Base-by-base conservation (phyloP, 192 early-diverging fungal genomes). In the Hyaloraphidium curvatum region DNA sequence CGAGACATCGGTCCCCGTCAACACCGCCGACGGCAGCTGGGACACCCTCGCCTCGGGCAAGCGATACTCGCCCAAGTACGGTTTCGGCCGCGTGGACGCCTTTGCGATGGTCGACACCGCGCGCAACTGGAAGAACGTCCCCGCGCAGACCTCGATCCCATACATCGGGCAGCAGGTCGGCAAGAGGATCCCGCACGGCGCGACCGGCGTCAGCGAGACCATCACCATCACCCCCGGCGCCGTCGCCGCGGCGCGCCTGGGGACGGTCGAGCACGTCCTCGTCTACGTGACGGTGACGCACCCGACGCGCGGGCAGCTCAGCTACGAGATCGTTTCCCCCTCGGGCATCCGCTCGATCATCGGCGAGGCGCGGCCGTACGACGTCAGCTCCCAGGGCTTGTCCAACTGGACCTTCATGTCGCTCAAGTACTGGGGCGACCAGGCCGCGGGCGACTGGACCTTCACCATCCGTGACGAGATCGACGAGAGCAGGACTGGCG, bases 391-490 rank as follows among this genome's bases (percentile, higher is more conserved):
- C 2, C 62, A 61, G 7, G 94, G 94, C 5, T 82, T 92, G 50
- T 16, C 50, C 3, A 72, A 79, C 54, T 98, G 94, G 94, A 89
- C 84, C 23, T 87, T 95, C 55, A 92, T 91, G 87, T 82, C 72
- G 27, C 88, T 98, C 33, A 86, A 83, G 65, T 92, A 98, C 56
- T 98, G 94, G 87, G 87, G 13, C 2, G 22, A 9, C 16, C n/a
- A n/a, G n/a, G 55, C 16, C 3, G 1, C 17, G 2, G 0, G 3
- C 59, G 48, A 55, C 29, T 55, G 54, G 54, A 55, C 54, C 9
- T 55, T 55, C 14, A 55, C 50, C 13, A 51, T 55, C 25, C 33
- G 50, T 7, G 54, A 30, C 25, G 54, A 55, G 28, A n/a, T n/a
- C n/a, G n/a, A n/a, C n/a, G n/a, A n/a, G n/a, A n/a, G n/a, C n/a